Base-by-base conservation (phyloP, 306 rosid species). In the Vigna radiata region DNA sequence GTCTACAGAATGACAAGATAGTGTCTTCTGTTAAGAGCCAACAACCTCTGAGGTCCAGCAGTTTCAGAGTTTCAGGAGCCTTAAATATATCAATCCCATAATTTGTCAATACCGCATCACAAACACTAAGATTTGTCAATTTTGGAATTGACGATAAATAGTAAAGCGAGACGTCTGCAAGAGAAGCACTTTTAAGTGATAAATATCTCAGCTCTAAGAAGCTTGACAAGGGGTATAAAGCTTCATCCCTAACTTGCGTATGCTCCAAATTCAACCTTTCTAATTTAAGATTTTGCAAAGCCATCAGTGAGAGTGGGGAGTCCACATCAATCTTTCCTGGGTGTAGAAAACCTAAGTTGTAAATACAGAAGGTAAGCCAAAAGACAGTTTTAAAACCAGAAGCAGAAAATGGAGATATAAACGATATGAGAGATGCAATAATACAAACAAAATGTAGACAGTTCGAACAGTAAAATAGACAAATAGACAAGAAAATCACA, bases 31-130 rank as follows among this genome's bases (percentile, higher is more conserved):
- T 89, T 77, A 94, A 50, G 76, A 94, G 97, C 98, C 98, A 94
- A 81, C 98, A 92, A 58, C 98, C 98, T 41, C 80, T 81, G 70
- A 95, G 86, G 85, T 92, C 93, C 77, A 92, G 47, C 80, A 77
- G 52, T 86, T 82, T 88, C 56, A 95, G 75, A 47, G 88, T 84
- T 29, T 67, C 76, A 18, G 93, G 90, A 73, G 91, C 89, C 76
- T 86, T 79, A 73, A 88, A 89, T 61, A 79, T 77, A 60, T 73
- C 78, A 49, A 95, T 90, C 33, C 91, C 97, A 76, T 69, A 70
- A 68, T 87, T 87, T 48, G 98, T 89, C 86, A 95, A 78, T 54
- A 94, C 86, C 64, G 93, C 95, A 63, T 92, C 96, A 44, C 85
- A 58, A 61, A 94, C 65, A 50, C 87, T 49, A 47, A 93, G 89